Base-by-base conservation (phyloP, 345 rosid species). In the Alliaria petiolata region DNA sequence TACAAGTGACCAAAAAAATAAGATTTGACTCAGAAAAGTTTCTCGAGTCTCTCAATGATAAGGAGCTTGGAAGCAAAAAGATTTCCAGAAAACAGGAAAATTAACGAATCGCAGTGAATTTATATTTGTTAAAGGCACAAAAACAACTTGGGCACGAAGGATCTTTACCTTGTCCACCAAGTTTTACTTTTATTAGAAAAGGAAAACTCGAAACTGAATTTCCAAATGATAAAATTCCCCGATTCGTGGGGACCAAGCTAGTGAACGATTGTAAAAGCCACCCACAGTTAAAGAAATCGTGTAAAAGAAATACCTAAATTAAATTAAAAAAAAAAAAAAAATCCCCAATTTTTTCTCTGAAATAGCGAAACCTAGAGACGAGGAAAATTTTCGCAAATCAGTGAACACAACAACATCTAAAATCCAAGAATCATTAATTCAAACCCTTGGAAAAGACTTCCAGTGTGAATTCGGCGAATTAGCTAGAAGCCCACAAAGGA, bases 161-260 rank as follows among this genome's bases (percentile, higher is more conserved):
- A 1, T 47, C 1, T 7, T 74, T 58, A 38, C 14, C 78, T 67
- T 75, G 64, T 19, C 36, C 50, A 38, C 74, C 36, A 75, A 67
- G 69, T 67, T 67, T 74, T 30, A 0, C n/a, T 4, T 51, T 75
- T 15, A 20, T 55, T 35, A 50, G 14, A 30, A 51, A 47, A 39
- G 10, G 7, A 57, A 35, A 30, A 55, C 0, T 38, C 28, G 28
- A 7, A 65, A 33, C 9, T 14, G 7, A 57, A 5, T 42, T 42
- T 6, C 54, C 31, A n/a, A n/a, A n/a, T n/a, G n/a, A n/a, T n/a
- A n/a, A n/a, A n/a, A n/a, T n/a, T n/a, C n/a, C n/a, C n/a, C n/a
- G n/a, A n/a, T n/a, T n/a, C n/a, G 10, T 74, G 17, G 9, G 56
- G 68, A 67, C 9, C 19, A 67, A 66, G 78, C 67, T 49, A 58